Base-by-base conservation (phyloP, 306 rosid genomes). In the Prunus fruticosa region DNA sequence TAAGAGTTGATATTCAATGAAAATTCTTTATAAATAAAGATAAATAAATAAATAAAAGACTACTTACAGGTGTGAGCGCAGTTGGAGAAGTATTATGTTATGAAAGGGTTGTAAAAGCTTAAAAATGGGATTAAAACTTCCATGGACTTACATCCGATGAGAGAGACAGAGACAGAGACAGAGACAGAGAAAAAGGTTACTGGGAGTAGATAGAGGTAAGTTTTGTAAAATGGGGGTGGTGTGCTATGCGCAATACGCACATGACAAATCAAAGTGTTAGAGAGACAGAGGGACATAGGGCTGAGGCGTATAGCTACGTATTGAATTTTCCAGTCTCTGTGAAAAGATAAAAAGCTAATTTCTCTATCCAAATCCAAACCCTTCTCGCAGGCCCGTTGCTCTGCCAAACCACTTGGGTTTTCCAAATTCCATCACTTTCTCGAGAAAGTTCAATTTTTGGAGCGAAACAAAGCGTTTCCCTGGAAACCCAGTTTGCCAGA, bases 331-430 rank as follows among this genome's bases (percentile, higher is more conserved):
- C 73, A 7, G 7, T 53, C 25, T 7, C 19, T n/a, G 3, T 50
- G 25, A 47, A 14, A 19, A 72, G 6, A 32, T 1, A 22, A 5
- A 25, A 12, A 5, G 30, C 34, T 22, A 28, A 62, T 15, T 32
- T 64, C 45, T 20, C 52, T 57, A 64, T 38, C 72, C 54, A 67
- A 67, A 69, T 69, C 73, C 46, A 57, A 73, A 38, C 20, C 69
- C 75, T 47, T 60, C 47, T 68, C n/a, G 22, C 7, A 66, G 45
- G 53, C 27, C 7, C n/a, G 60, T 58, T 27, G 53, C 47, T 43
- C 34, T 18, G 3, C 38, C 76, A 57, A 54, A 41, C 7, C 68
- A 56, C 49, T 67, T 16, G 54, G 68, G 50, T 43, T n/a, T 43
- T 4, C 41, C 22, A 6, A 8, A 9, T 60, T 60, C 77, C 30